Base-by-base conservation (phyloP, 805 yeast species). In the Candida oleophila region DNA sequence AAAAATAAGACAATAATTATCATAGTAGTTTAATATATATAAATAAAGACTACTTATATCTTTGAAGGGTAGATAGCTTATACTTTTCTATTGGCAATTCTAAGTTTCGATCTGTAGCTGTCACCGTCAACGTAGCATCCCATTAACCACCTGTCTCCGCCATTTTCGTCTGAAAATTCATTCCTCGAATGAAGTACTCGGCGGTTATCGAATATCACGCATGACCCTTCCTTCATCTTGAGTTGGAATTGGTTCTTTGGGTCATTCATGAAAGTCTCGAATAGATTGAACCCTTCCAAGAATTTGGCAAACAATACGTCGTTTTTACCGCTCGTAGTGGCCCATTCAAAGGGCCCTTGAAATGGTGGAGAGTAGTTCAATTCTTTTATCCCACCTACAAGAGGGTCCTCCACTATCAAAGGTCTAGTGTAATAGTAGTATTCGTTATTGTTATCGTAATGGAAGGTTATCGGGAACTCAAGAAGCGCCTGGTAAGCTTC, bases 331-430 rank as follows among this genome's bases (percentile, higher is more conserved):
- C 73, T 70, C n/a, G 79, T 74, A 16, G 14, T 5, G 16, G 82
- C 82, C 46, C 65, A 66, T 51, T 85, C 89, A 47, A 82, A 79
- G 1, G 92, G 92, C 0, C 87, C 92, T 58, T 87, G 95, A 68
- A 85, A 86, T 9, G 91, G 92, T 2, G 95, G 94, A 0, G 92
- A 82, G 61, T 86, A 87, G 58, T 84, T 85, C 16, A 85, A 78
- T 44, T 77, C 82, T 53, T 76, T 76, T 51, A 85, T 77, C 3
- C 53, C 60, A 3, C 66, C 61, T 15, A 57, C 45, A 14, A 60
- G 58, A 16, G 69, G 69, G 47, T 77, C 78, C 53, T 83, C 87
- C 25, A 80, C 85, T 14, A 87, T 72, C 46, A 85, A 64, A 3
- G 87, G 88, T 34, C 88, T 71, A 21, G 77, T 70, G 50, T 78